Conservation (phyloP, 2,329 filamentous ascomycete genomes). For the Ascochyta pisi region DNA sequence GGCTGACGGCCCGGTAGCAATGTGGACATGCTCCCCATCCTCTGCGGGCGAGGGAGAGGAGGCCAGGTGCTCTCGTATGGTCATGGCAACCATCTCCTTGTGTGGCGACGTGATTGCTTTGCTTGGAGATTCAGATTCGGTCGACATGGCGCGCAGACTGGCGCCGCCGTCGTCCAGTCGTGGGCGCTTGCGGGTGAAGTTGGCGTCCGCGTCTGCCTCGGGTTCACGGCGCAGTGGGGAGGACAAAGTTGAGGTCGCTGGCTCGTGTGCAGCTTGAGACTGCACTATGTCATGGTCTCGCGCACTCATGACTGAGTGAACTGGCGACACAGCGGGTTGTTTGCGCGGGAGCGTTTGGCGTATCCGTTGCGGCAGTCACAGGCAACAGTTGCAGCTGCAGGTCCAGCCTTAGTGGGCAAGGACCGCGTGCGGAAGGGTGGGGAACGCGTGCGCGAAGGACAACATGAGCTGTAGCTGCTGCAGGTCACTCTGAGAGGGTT, state of each 20-base stretch:
- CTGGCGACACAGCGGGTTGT: slow-evolving; percentile 17
- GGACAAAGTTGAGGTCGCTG: slow-evolving; percentile 32
- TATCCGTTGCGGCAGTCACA: slow-evolving; percentile 26
- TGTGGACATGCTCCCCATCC: slow-evolving; percentile 21
- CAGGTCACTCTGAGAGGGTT: slow-evolving; percentile 2
- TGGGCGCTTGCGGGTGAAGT: slow-evolving; percentile 56
- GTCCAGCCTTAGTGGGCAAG: slow-evolving; percentile 33
- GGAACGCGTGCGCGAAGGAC: slow-evolving; percentile 21
- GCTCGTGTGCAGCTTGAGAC: slow-evolving; percentile 40
- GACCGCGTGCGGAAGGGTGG: slow-evolving; percentile 29
- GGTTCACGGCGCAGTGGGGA: slow-evolving; percentile 52
- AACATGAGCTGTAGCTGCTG: slow-evolving; percentile 36
- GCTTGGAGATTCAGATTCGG: slow-evolving; percentile 28
- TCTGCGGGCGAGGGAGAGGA: slow-evolving; percentile 34
- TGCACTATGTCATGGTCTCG: slow-evolving; percentile 44
- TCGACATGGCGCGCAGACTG: slow-evolving; percentile 40
- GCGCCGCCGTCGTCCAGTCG: slow-evolving; percentile 49
- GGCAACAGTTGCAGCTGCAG: slow-evolving; percentile 31
- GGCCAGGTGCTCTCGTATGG: slow-evolving; percentile 47
- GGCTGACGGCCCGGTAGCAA: background rate
- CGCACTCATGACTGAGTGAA: slow-evolving; percentile 43
- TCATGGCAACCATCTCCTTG: slow-evolving; percentile 46
- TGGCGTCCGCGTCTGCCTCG: slow-evolving; percentile 54
- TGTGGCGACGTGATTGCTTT: slow-evolving; percentile 22
- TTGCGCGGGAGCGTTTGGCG: slow-evolving; percentile 25